phyloP scores from a whole-genome alignment of 352 stramenopile species.

The Phytophthora tentaculata region DNA sequence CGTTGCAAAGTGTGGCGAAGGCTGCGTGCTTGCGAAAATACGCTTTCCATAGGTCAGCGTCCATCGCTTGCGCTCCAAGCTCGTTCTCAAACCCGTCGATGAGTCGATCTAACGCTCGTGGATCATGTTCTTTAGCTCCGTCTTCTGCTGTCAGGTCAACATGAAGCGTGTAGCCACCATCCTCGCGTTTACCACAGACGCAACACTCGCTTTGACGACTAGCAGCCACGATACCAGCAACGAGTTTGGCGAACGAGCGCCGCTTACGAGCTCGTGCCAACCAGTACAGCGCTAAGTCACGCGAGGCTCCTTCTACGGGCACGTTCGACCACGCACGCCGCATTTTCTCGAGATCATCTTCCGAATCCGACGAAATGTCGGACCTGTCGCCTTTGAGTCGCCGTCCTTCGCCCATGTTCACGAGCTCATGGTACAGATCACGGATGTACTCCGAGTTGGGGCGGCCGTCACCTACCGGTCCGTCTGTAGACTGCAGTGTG shows the following conservation, averaged over 20 bases:
- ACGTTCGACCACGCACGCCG: conserved; percentile 87
- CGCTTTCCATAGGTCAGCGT: conserved; percentile 95
- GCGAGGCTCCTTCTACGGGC: conserved; percentile 81
- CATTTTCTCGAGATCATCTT: conserved; percentile 92
- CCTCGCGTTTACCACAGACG: conserved; percentile 75
- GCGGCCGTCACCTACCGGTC: conserved; percentile 40
- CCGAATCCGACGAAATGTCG: conserved; percentile 93
- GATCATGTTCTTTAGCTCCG: conserved; percentile 71
- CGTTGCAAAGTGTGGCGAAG: conserved; percentile 95
- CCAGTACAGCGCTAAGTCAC: conserved; percentile 93
- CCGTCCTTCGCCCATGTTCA: conserved; percentile 92
- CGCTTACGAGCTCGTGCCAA: conserved; percentile 93
- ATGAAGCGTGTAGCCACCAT: conserved; percentile 73
- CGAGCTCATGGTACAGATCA: conserved; percentile 96
- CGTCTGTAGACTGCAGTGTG: conserved; percentile 72
- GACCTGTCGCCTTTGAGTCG: conserved; percentile 88
- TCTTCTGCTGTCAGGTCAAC: conserved; percentile 82
- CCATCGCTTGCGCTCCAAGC: conserved; percentile 88
- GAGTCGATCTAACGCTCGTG: conserved; percentile 75
- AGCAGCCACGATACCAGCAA: conserved; percentile 81
- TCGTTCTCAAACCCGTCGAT: conserved; percentile 79
- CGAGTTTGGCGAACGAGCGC: conserved; percentile 89
- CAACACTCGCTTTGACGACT: conserved; percentile 88
- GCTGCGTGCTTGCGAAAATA: conserved; percentile 95
- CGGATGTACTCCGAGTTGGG: conserved; percentile 95